Conservation (phyloP, 2,329 filamentous ascomycete genomes). For the Fusarium foetens region DNA sequence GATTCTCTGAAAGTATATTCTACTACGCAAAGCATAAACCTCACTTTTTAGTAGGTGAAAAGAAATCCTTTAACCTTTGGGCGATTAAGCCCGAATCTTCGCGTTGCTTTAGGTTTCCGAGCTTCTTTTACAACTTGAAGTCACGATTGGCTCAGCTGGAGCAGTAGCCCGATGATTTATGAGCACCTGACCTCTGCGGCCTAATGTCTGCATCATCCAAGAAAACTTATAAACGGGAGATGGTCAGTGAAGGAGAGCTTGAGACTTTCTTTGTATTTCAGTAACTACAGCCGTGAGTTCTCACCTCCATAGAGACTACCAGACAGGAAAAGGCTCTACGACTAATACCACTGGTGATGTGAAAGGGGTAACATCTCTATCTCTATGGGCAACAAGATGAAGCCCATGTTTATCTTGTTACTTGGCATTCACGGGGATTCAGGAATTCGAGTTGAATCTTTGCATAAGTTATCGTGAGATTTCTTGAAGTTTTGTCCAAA, state of each 20-base stretch:
- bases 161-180: not conserved
- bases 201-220: not conserved
- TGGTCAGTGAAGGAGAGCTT: accelerated
- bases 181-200: not conserved
- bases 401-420: not conserved
- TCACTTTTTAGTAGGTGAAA: too few species aligned
- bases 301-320: not conserved
- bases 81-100: not conserved
- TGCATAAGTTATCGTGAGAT: too few species aligned
- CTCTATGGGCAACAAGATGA: accelerated
- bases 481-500: too few species aligned
- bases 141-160: accelerated
- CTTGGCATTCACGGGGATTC: not conserved
- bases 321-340: too few species aligned
- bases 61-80: not conserved
- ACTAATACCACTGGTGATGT: accelerated
- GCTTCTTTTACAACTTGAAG: too few species aligned
- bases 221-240: not conserved
- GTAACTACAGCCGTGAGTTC: not conserved
- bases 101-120: not conserved
- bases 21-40: accelerated
- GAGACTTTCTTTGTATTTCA: not conserved
- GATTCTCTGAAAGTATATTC: accelerated
- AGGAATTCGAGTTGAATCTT: too few species aligned
- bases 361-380: accelerated